phyloP scores from a whole-genome alignment of 2,329 filamentous ascomycete genomes.

The Paecilomyces sp. region DNA sequence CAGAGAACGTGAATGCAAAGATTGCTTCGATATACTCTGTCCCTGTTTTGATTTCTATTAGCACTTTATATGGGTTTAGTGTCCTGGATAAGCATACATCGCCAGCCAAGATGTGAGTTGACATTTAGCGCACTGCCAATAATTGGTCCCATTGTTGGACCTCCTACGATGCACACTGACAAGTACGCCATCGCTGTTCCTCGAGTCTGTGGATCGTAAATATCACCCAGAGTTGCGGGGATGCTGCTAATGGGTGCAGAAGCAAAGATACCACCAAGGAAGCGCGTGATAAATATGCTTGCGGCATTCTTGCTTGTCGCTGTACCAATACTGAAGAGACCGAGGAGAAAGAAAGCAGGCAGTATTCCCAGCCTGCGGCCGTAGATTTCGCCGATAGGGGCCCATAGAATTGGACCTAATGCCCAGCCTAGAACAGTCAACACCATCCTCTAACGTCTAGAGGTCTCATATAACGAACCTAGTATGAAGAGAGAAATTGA shows the following conservation, averaged over 20 bases:
- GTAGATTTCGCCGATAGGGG: conserved; percentile 40
- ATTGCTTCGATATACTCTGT: conserved; percentile 36
- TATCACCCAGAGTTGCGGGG: conserved; percentile 37
- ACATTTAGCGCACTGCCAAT: conserved; percentile 33
- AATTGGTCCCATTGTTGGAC: conserved; percentile 35
- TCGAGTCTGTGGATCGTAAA: conserved; percentile 31
- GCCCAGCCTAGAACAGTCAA: background rate
- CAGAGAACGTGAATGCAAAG: conserved; percentile 1
- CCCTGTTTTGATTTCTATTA: conserved; percentile 7
- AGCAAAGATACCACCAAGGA: conserved; percentile 40
- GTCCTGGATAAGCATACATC: conserved; percentile 18
- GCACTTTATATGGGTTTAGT: background rate
- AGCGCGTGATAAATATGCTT: conserved; percentile 34
- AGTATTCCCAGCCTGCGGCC: conserved; percentile 40
- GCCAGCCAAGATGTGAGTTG: conserved; percentile 33
- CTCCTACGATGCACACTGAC: conserved; percentile 33
- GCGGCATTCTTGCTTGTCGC: conserved; percentile 31
- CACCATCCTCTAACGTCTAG: background rate
- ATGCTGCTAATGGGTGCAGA: conserved; percentile 39
- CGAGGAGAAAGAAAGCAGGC: conserved; percentile 36
- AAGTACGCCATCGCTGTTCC: conserved; percentile 35
- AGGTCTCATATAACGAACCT: background rate
- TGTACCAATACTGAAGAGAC: conserved; percentile 40
- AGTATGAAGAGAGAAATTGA: conserved; percentile 41
- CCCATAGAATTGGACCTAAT: conserved; percentile 33